Evolutionary conservation across 768 basidiomycete species (phyloP), one percentile per base, ranked within the genome.

Genomic region (Suillus cothurnatus): DNA sequence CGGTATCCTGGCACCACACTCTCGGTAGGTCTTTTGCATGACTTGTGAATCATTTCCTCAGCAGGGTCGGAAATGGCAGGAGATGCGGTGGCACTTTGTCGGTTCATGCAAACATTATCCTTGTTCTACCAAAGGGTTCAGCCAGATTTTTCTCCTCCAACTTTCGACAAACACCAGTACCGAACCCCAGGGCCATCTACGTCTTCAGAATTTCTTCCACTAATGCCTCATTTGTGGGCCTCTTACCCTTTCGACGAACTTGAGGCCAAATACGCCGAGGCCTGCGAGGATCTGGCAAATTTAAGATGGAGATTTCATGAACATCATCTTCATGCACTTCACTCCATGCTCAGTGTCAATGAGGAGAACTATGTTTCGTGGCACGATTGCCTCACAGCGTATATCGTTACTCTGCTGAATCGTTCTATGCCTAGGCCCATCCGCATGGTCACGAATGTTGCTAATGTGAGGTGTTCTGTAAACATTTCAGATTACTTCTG

Each of bases 1-100:
- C 74, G 23, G 66, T 79, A n/a, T 72, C 74, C 2, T 79, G 77
- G 78, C 71, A 79, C 52, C 78, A 79, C 52, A 69, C 70, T 12
- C 73, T 78, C 12, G 78, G 77, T 77, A 63, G 26, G 64, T 62
- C 23, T 19, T 21, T 47, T 34, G 12, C 31, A 34, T 55, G 21
- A 55, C 31, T 55, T 1, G 12, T 14, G 21, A n/a, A 55, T 32
- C 6, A 32, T 31, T 50, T 65, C 15, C 36, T 50, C 4, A 62
- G 19, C 17, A 32, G 59, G 19, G 64, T 41, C 17, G 53, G 21
- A 55, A 55, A 55, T 55, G 14, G 28, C 47, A 77, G 78, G 78
- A 11, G 78, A 79, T 38, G 75, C 71, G 2, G 61, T 70, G 12
- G 57, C 68, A n/a, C 49, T 78, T 2, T 64, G 66, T 21, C 74